These are phyloP conservation scores for Monosporozyma servazzii DNA, from an alignment of 805 yeast species.

Conservation along the genomic window DNA sequence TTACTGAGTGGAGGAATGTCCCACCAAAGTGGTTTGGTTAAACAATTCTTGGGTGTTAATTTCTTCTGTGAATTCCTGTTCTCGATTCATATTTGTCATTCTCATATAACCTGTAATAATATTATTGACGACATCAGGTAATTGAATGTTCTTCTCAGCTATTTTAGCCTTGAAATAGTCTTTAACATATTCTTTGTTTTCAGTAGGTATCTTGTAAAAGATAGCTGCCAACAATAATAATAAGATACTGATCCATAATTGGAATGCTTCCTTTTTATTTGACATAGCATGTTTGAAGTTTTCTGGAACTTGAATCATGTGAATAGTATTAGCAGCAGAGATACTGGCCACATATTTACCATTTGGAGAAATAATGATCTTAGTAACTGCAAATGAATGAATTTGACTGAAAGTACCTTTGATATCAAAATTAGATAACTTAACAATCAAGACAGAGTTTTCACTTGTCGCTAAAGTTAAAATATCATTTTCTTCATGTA, in stretches of 20 bases:
- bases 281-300: not conserved
- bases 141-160: conserved; percentile 4
- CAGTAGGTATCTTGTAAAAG: not conserved
- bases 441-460: conserved; percentile 52
- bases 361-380: conserved; percentile 56
- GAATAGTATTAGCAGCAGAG: conserved; percentile 70
- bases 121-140: not conserved
- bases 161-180: conserved; percentile 15
- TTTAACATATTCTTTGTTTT: conserved; percentile 15
- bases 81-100: not conserved
- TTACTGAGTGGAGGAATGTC: not conserved
- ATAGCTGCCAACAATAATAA: not conserved
- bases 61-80: not conserved
- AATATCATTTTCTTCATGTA: conserved; percentile 27
- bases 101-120: conserved; percentile 3
- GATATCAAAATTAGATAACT: conserved; percentile 41
- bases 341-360: conserved; percentile 61
- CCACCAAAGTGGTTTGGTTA: conserved; percentile 7
- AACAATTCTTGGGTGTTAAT: conserved; percentile 3
- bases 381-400: conserved; percentile 73
- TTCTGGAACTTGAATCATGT: conserved; percentile 40
- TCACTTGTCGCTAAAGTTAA: conserved; percentile 44
- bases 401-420: conserved; percentile 48
- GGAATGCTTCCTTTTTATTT: not conserved
- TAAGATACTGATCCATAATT: not conserved